phyloP scores from a whole-genome alignment of 352 stramenopile species.

The Phytophthora colocasiae region DNA sequence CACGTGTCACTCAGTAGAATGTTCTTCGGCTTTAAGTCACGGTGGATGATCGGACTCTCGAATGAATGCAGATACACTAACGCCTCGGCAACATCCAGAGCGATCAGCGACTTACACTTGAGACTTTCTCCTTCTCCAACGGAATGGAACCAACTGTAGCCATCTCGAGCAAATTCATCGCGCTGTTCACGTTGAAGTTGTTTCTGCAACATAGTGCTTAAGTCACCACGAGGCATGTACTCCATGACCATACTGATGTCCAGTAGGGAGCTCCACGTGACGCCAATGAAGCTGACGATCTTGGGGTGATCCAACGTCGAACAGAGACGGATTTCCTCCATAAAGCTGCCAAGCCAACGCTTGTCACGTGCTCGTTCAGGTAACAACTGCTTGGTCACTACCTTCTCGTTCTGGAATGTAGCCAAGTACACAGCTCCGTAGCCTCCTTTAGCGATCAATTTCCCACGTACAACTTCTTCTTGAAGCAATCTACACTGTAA shows the following conservation, averaged over 20 bases:
- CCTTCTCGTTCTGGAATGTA: slow-evolving; percentile 43
- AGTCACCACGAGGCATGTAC: slow-evolving; percentile 53
- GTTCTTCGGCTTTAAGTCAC: slow-evolving; percentile 65
- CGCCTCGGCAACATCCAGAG: slow-evolving; percentile 49
- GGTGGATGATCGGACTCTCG: slow-evolving; percentile 59
- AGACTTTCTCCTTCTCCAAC: slow-evolving; percentile 24
- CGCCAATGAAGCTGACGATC: slow-evolving; percentile 57
- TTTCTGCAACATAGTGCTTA: slow-evolving; percentile 47
- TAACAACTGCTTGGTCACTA: slow-evolving; percentile 62
- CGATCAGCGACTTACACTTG: slow-evolving; percentile 49
- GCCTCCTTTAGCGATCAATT: slow-evolving; percentile 57
- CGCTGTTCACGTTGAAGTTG: slow-evolving; percentile 36
- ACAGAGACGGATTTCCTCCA: slow-evolving; percentile 54
- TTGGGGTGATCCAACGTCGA: slow-evolving; percentile 52
- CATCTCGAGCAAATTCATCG: slow-evolving; percentile 33
- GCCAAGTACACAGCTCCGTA: slow-evolving; percentile 71
- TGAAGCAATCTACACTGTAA: slow-evolving; percentile 56
- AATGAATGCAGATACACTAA: slow-evolving; percentile 59
- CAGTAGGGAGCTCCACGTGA: slow-evolving; percentile 61
- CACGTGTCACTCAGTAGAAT: slow-evolving; percentile 53
- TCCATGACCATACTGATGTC: slow-evolving; percentile 64
- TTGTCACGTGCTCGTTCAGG: slow-evolving; percentile 42
- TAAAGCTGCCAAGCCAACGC: slow-evolving; percentile 42
- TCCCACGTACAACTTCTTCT: slow-evolving; percentile 52
- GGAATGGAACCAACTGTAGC: slow-evolving; percentile 49